Evolutionary conservation across 2,329 filamentous ascomycete species (phyloP).

Genomic region (Tolypocladium album): DNA sequence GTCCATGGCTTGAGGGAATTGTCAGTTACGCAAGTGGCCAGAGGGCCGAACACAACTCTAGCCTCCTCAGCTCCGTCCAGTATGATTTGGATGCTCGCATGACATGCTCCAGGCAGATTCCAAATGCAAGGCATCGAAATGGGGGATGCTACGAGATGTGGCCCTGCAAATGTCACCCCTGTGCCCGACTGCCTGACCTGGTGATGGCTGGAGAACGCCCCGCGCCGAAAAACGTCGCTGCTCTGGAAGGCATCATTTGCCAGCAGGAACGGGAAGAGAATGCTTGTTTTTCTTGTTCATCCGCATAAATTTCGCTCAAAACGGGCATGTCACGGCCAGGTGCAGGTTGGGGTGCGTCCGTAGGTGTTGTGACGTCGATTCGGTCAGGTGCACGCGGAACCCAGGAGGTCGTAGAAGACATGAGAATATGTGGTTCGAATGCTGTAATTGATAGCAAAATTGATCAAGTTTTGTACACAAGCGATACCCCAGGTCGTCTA

Average conservation of each 20-base stretch:
- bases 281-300: too few species aligned
- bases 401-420: too few species aligned
- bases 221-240: not conserved
- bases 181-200: not conserved
- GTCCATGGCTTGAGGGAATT: not conserved
- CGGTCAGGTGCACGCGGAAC: not conserved
- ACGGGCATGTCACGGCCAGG: not conserved
- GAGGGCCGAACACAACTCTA: not conserved
- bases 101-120: too few species aligned
- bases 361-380: not conserved
- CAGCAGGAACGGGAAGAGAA: not conserved
- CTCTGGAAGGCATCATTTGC: not conserved
- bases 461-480: constrained; percentile 6
- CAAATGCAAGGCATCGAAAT: too few species aligned
- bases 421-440: not conserved
- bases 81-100: not conserved
- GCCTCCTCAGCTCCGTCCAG: not conserved
- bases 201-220: not conserved
- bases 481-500: constrained; percentile 1
- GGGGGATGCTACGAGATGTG: not conserved
- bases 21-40: not conserved
- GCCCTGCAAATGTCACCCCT: not conserved
- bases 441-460: not conserved
- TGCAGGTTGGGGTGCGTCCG: not conserved
- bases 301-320: not conserved